Base-by-base conservation (phyloP, 2,329 filamentous ascomycete genomes). In the Trichoderma sp. region DNA sequence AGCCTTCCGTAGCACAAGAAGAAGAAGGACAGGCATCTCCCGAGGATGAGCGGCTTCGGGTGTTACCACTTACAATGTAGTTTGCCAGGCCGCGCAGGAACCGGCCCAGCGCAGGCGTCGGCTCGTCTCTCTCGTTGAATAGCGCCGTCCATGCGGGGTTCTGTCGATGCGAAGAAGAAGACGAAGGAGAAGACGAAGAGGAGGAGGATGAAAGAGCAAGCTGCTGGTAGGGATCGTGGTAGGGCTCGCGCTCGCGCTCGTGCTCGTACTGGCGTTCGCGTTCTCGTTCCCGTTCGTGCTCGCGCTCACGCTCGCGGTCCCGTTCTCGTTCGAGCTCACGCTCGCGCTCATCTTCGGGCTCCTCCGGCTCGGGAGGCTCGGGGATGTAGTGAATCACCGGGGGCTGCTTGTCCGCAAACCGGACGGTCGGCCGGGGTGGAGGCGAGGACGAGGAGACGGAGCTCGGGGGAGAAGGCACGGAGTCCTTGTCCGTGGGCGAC, bases 11-110 rank as follows among this genome's bases (percentile, higher is more conserved):
- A 9, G 7, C 3, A 43, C 7, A 26, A 45, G 21, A 41, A 12
- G 24, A 24, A 7, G 12, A 28, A 5, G 10, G 14, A 28, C 21
- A 24, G 21, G 21, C 21, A 28, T 28, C 7, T 7, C 28, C 28
- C 28, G 28, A 28, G 28, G 5, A 28, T 7, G 28, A 28, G 7
- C 28, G 28, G 5, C 2, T 9, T 30, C 30, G 5, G 19, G 17
- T 1, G 19, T 24, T 10, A 75, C 84, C 5, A 75, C 84, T 71
- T 78, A 92, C 90, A 71, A 96, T 79, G 73, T 92, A 88, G 62
- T 86, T 82, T 14, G 91, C 91, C 64, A 96, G 80, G 0, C 91
- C 91, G 63, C 87, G 82, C 56, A 96, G 78, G 45, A 95, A 87
- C 68, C 93, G 85, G 0, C 85, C 85, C 17, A 94, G 81, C 59